Evolutionary conservation across 2,329 filamentous ascomycete species (phyloP).

Genomic region (Clonostachys solani): DNA sequence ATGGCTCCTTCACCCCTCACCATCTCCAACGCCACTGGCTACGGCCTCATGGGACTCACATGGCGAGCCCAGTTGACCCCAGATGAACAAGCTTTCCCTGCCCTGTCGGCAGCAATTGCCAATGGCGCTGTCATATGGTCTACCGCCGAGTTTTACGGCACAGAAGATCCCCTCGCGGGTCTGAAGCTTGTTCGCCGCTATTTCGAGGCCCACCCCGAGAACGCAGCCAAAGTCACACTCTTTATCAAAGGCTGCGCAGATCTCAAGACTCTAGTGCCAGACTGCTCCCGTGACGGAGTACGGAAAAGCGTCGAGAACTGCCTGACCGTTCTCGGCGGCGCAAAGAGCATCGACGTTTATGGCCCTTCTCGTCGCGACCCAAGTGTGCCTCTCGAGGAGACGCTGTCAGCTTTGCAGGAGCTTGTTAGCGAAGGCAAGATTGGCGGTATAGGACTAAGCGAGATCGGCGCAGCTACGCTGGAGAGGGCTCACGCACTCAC

Average conservation of each 20-base stretch:
- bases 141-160: slow-evolving; percentile 58
- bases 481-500: slow-evolving; percentile 32
- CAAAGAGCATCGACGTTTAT: slow-evolving; percentile 51
- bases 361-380: slow-evolving; percentile 52
- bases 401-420: slow-evolving; percentile 35
- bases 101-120: slow-evolving; percentile 30
- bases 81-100: too few relatives aligned
- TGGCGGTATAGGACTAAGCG: slow-evolving; percentile 40
- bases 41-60: too few relatives aligned
- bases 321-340: slow-evolving; percentile 28
- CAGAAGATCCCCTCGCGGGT: slow-evolving; percentile 40
- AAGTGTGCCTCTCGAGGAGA: slow-evolving; percentile 39
- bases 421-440: slow-evolving; percentile 41
- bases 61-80: too few relatives aligned
- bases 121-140: slow-evolving; percentile 22
- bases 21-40: too few relatives aligned
- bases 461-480: slow-evolving; percentile 39
- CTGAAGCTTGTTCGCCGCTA: slow-evolving; percentile 55
- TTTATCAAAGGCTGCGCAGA: slow-evolving; percentile 54
- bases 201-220: slow-evolving; percentile 55
- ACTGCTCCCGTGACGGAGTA: slow-evolving; percentile 46
- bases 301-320: slow-evolving; percentile 51
- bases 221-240: slow-evolving; percentile 54
- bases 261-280: slow-evolving; percentile 24
- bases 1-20: too few relatives aligned